A percentile compares a stretch with the other conserved stretches of the same genome.
Conservation (phyloP, 2,329 filamentous ascomycete genomes). For the Pseudogymnoascus sp. region DNA sequence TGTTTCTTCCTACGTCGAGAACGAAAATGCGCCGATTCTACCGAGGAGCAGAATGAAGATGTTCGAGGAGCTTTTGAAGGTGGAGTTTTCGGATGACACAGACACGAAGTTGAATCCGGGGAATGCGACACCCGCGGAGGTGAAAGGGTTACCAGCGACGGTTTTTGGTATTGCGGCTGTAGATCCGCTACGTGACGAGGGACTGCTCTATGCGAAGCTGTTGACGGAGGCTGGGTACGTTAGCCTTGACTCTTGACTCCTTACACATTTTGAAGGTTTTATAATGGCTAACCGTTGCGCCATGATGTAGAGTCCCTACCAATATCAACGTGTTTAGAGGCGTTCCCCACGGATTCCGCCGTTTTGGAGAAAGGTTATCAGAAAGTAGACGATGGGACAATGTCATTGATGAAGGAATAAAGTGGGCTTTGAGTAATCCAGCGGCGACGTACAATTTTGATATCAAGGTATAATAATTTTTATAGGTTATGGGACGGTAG, state of each 20-base stretch:
- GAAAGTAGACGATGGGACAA: conserved; percentile 36
- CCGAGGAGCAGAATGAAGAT: conserved; percentile 31
- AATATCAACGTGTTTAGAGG: conserved; percentile 41
- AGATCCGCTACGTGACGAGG: conserved; percentile 43
- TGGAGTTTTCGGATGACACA: conserved; percentile 21
- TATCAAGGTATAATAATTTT: neutral
- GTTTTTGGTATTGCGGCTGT: conserved; percentile 38
- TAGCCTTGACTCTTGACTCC: neutral
- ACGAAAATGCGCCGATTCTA: conserved; percentile 41
- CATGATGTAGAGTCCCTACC: conserved; percentile 36
- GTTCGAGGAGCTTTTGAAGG: conserved; percentile 11
- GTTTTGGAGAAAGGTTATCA: conserved; percentile 33
- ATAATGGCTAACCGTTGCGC: neutral
- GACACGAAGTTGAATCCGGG: conserved; percentile 33
- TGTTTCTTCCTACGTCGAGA: conserved; percentile 38
- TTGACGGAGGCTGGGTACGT: conserved; percentile 37
- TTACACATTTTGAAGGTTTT: neutral
- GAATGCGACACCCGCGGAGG: conserved; percentile 28
- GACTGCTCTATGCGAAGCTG: conserved; percentile 37
- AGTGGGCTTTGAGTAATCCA: conserved; percentile 34
- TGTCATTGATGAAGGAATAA: conserved; percentile 36
- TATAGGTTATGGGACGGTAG: no score
- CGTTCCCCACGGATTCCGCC: conserved; percentile 42
- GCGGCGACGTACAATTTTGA: conserved; percentile 21
- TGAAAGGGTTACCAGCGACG: conserved; percentile 37